Conservation (phyloP, 1,284 basidiomycete genomes). For the Cutaneotrichosporon cavernicola region DNA sequence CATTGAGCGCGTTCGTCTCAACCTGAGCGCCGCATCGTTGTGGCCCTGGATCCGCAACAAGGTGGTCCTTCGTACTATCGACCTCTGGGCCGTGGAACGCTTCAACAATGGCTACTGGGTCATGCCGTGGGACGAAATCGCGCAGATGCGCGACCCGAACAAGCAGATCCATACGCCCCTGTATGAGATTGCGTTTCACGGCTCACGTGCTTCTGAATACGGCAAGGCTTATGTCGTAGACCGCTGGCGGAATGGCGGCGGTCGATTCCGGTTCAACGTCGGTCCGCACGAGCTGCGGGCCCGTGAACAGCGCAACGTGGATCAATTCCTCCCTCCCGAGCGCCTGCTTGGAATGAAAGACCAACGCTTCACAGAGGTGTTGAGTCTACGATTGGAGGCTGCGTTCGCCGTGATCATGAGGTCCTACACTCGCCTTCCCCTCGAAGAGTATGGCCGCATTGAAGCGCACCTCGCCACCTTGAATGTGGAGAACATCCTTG, state of each 20-base stretch:
- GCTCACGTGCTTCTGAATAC: neutral
- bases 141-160: conserved; percentile 15
- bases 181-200: neutral
- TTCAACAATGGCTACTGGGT: conserved; percentile 37
- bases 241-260: neutral
- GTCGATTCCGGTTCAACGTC: conserved; percentile 2
- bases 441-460: neutral
- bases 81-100: conserved; percentile 29
- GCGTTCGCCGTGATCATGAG: conserved; percentile 18
- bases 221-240: neutral
- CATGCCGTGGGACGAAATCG: conserved; percentile 36
- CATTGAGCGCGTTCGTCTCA: neutral
- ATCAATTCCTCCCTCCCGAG: conserved; percentile 17
- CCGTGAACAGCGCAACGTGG: neutral
- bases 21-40: neutral
- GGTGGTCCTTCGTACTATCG: conserved; percentile 24
- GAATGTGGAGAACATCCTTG: neutral
- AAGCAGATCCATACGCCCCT: conserved; percentile 9
- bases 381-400: conserved; percentile 5
- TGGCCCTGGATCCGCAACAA: conserved; percentile 17
- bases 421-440: neutral
- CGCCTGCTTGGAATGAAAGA: conserved; percentile 16
- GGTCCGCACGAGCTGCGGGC: neutral
- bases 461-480: neutral
- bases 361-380: conserved; percentile 6